Evolutionary conservation across 768 basidiomycete species (phyloP).

Genomic region (Calocera viscosa): DNA sequence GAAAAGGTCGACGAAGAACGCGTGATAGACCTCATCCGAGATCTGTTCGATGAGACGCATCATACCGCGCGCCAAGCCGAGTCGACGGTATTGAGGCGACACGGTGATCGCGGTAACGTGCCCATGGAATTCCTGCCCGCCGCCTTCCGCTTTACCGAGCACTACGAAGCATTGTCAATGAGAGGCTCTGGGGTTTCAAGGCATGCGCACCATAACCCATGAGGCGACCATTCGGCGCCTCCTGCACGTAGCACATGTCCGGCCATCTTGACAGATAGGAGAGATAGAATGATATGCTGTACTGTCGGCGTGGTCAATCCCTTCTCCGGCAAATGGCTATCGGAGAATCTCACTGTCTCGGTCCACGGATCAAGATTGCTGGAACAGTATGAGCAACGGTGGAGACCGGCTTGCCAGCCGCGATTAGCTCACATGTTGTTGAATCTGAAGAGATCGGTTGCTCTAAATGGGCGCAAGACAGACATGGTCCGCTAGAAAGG

Average conservation of each 20-base stretch:
- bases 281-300: constrained; percentile 78
- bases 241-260: constrained; percentile 73
- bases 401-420: background rate
- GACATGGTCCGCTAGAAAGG: constrained; percentile 44
- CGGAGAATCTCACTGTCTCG: constrained; percentile 61
- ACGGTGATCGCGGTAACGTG: constrained; percentile 94
- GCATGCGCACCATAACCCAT: constrained; percentile 78
- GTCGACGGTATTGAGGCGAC: constrained; percentile 81
- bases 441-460: constrained; percentile 82
- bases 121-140: constrained; percentile 67
- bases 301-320: constrained; percentile 35
- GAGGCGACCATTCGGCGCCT: constrained; percentile 66
- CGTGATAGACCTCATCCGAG: constrained; percentile 66
- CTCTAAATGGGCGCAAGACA: constrained; percentile 70
- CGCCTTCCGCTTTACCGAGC: constrained; percentile 85
- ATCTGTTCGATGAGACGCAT: constrained; percentile 76
- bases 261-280: constrained; percentile 85
- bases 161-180: constrained; percentile 36
- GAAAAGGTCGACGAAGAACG: constrained; percentile 90
- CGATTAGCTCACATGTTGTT: constrained; percentile 61
- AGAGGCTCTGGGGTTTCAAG: background rate
- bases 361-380: constrained; percentile 96
- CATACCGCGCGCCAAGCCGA: constrained; percentile 76
- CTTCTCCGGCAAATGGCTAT: background rate
- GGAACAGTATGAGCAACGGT: background rate